Evolutionary conservation across 352 stramenopile genomes (phyloP).

Genomic region (Globisporangium camurandrum): DNA sequence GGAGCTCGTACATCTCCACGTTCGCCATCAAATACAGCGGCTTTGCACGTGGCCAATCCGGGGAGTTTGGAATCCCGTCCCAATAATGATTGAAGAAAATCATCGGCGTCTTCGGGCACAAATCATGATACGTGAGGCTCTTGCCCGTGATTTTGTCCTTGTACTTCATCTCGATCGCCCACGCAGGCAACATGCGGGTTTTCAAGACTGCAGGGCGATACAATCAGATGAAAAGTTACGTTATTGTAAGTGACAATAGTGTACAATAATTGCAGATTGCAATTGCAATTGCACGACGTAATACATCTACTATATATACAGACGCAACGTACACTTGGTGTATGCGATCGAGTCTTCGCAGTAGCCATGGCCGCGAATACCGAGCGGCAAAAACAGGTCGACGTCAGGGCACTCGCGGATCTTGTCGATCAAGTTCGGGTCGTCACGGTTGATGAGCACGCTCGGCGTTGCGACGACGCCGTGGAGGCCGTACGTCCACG

Average conservation of each 20-base stretch:
- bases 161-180: slow-evolving; percentile 32
- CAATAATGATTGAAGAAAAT: slow-evolving; percentile 61
- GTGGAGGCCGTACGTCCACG: slow-evolving; percentile 17
- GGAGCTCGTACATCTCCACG: slow-evolving; percentile 53
- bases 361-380: slow-evolving; percentile 34
- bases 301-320: slow-evolving; percentile 37
- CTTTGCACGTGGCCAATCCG: slow-evolving; percentile 28
- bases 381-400: slow-evolving; percentile 47
- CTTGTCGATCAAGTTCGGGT: slow-evolving; percentile 29
- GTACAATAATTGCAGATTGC: no score
- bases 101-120: slow-evolving; percentile 38
- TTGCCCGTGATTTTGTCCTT: slow-evolving; percentile 17
- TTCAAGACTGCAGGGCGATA: slow-evolving; percentile 27
- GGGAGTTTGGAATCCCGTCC: slow-evolving; percentile 18
- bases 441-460: slow-evolving; percentile 19
- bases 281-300: no score
- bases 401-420: slow-evolving; percentile 54
- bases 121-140: slow-evolving; percentile 37
- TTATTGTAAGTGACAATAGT: no score
- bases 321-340: slow-evolving; percentile 49
- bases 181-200: slow-evolving; percentile 33
- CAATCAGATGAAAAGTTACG: no score
- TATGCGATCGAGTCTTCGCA: slow-evolving; percentile 64
- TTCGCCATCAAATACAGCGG: slow-evolving; percentile 43
- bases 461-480: slow-evolving; percentile 12